Conservation (phyloP, 345 rosid species). For the Camelina laxa region DNA sequence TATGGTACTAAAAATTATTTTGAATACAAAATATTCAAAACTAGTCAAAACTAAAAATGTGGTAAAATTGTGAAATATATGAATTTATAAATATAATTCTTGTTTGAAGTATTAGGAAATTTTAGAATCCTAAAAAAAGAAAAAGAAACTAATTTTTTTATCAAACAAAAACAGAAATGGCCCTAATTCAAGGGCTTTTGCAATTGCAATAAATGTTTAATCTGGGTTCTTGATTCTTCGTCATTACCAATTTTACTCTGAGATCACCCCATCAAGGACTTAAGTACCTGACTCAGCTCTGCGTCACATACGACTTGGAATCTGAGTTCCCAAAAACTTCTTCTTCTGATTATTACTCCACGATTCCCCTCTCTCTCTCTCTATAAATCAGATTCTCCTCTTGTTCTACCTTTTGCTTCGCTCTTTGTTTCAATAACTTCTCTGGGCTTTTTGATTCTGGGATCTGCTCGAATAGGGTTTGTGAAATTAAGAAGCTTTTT, state of each 20-base stretch:
- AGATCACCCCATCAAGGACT: too few species aligned
- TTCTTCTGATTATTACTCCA: background rate
- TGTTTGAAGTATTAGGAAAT: too few species aligned
- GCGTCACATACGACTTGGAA: slow-evolving; percentile 32
- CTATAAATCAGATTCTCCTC: slow-evolving; percentile 20
- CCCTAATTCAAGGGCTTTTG: background rate
- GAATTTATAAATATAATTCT: too few species aligned
- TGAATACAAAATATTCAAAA: too few species aligned
- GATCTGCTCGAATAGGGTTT: slow-evolving; percentile 33
- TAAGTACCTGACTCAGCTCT: background rate
- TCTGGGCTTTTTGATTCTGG: slow-evolving; percentile 11
- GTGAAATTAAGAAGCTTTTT: background rate
- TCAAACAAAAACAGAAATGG: background rate
- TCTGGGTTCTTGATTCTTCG: background rate
- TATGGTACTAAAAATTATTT: too few species aligned
- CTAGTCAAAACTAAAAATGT: too few species aligned
- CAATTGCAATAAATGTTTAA: too few species aligned
- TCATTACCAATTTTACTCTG: background rate
- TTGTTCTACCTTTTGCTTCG: background rate
- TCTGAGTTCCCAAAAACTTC: slow-evolving; percentile 24
- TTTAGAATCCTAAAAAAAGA: too few species aligned
- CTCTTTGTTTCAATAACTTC: background rate
- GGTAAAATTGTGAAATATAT: too few species aligned
- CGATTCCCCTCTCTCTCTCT: slow-evolving; percentile 14
- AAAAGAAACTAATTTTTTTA: too few species aligned